Conservation (phyloP, 257 asterid genomes). For the Lycium barbarum region DNA sequence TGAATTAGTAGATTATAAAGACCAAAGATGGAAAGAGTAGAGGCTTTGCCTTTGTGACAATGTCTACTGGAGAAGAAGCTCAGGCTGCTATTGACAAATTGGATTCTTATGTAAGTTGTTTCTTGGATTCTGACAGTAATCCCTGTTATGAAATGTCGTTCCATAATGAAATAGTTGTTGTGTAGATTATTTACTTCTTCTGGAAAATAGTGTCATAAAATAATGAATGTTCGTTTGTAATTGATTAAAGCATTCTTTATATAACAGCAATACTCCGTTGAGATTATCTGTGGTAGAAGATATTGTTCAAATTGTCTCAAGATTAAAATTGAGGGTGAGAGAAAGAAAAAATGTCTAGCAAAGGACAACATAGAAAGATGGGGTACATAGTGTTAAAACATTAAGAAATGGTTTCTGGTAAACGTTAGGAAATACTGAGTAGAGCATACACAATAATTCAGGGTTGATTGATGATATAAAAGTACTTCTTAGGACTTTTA, state of each 20-base stretch:
- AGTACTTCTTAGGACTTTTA: neutral
- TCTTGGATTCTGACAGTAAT: neutral
- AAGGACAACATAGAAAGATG: neutral
- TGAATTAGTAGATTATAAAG: conserved; percentile 69
- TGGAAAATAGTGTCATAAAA: neutral
- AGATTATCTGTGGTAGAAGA: conserved; percentile 2
- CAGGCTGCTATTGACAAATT: conserved; percentile 69
- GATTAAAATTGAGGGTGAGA: neutral
- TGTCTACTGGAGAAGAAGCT: conserved; percentile 84
- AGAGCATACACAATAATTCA: neutral
- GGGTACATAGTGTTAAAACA: neutral
- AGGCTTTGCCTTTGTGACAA: conserved; percentile 91
- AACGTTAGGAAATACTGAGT: neutral
- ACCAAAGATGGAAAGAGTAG: conserved; percentile 79
- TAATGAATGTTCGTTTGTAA: neutral
- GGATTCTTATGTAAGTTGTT: conserved; percentile 67
- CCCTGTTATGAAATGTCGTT: neutral
- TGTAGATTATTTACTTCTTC: neutral
- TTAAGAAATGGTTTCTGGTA: neutral
- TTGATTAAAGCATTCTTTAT: neutral
- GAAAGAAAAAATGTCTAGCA: neutral
- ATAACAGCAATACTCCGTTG: neutral
- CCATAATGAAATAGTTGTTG: neutral
- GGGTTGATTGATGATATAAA: neutral
- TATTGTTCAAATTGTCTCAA: neutral